Evolutionary conservation across 2,329 filamentous ascomycete species (phyloP).

Genomic region (Neopestalotiopsis clavispora): DNA sequence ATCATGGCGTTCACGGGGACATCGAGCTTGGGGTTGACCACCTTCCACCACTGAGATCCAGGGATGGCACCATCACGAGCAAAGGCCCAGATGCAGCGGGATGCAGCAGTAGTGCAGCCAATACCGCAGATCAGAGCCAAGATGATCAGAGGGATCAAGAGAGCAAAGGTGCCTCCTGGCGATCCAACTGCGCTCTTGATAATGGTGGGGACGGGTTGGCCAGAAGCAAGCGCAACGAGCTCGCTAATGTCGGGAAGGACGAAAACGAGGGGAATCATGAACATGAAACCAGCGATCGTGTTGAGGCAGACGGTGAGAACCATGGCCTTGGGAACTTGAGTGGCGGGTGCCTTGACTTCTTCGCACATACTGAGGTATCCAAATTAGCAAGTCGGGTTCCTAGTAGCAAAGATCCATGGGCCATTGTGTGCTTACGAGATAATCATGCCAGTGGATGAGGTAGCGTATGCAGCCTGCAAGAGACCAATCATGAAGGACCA

Average conservation of each 20-base stretch:
- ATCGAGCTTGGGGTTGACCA: conserved; percentile 65
- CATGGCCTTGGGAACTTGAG: conserved; percentile 76
- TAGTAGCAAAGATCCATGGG: neutral
- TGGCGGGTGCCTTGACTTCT: conserved; percentile 68
- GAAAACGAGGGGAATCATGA: conserved; percentile 72
- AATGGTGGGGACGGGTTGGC: conserved; percentile 69
- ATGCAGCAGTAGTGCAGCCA: conserved; percentile 71
- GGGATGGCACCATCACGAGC: conserved; percentile 73
- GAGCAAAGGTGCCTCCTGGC: conserved; percentile 63
- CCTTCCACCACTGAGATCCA: conserved; percentile 63
- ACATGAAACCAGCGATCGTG: conserved; percentile 68
- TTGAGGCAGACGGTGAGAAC: conserved; percentile 71
- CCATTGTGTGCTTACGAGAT: conserved; percentile 51
- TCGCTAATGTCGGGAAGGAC: conserved; percentile 67
- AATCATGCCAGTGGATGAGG: conserved; percentile 80
- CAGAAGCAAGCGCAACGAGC: conserved; percentile 57
- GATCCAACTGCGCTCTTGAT: conserved; percentile 66
- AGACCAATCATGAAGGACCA: conserved; percentile 78
- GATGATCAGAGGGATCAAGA: conserved; percentile 69
- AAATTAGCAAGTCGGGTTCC: neutral
- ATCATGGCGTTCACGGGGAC: conserved; percentile 75
- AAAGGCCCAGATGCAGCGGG: conserved; percentile 72
- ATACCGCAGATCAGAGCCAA: conserved; percentile 71
- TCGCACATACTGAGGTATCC: conserved; percentile 67
- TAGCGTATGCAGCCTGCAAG: conserved; percentile 74